Evolutionary conservation across 805 yeast species (phyloP), one percentile per base, ranked within the genome.

Genomic region (Candida easanensis): DNA sequence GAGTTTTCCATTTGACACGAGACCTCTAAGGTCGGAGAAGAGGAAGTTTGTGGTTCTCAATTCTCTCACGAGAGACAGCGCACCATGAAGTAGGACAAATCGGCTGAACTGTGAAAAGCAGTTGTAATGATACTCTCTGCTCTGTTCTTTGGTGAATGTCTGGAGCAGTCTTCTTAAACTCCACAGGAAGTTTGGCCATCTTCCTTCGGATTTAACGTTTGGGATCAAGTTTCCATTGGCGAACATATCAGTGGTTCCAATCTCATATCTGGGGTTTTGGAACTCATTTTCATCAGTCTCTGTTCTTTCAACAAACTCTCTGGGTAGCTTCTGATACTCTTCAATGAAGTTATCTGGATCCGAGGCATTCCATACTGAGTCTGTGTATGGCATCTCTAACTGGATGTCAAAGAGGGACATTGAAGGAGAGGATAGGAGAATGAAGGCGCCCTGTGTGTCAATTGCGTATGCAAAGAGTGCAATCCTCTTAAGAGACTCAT

Each of bases 351-450:
- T 19, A 1, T 36, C 25, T 0, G 61, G 55, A 27, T 48, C 49
- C 1, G 43, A 25, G 5, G 75, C 69, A 21, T 57, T 49, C 78
- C 78, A 73, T 17, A 70, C 68, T 3, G 68, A 62, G 44, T 73
- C 78, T 1, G 73, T 57, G 30, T 66, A 71, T 3, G 78, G 78
- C 39, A 73, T 55, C 32, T 71, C 77, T 10, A 71, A 40, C 21
- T 69, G 65, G n/a, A 73, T 59, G 16, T 71, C 74, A 52, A 73
- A 73, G 2, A 66, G 63, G 2, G 76, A 66, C n/a, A 73, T 41
- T 20, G 61, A 50, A 14, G 64, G 60, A 8, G 61, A 50, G 25
- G 59, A 62, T 4, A 62, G 50, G 37, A 57, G 57, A 6, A 71
- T 53, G 14, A 66, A 58, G 5, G 70, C 62, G 20, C 58, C 62